Conservation (phyloP, 306 rosid species). For the Rosa lucieae region DNA sequence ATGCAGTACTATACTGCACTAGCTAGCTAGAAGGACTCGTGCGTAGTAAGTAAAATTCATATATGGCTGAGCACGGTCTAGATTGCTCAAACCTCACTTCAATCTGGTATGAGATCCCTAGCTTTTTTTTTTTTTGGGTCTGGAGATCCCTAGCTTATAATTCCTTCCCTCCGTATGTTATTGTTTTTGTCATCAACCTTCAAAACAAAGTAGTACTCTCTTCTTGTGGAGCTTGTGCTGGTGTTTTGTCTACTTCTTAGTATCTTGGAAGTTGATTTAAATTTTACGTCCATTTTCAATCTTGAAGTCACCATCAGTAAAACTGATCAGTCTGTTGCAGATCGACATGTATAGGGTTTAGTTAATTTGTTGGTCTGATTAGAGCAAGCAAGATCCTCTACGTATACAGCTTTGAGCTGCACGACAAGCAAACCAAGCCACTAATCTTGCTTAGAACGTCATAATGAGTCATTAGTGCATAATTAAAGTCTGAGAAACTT, state of each 20-base stretch:
- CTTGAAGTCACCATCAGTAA: background rate
- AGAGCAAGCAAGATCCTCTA: background rate
- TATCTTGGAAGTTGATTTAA: background rate
- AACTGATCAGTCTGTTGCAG: background rate
- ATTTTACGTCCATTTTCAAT: background rate
- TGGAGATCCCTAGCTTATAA: background rate
- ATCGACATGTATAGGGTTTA: background rate
- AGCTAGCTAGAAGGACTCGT: background rate
- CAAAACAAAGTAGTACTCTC: background rate
- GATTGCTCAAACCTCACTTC: background rate
- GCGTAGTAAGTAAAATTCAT: background rate
- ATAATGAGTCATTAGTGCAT: background rate
- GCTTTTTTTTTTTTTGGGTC: too few relatives aligned
- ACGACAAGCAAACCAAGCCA: background rate
- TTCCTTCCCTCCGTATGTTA: background rate
- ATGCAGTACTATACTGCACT: background rate
- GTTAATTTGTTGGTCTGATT: background rate
- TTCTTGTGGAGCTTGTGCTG: background rate
- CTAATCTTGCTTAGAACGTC: background rate
- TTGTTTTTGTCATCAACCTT: background rate
- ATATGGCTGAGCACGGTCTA: background rate
- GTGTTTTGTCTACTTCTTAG: background rate
- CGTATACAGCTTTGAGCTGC: background rate
- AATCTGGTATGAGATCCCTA: background rate
- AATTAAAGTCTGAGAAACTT: background rate